Evolutionary conservation across 129 eudicot genomes (phyloP).

Genomic region (Arctium minus): DNA sequence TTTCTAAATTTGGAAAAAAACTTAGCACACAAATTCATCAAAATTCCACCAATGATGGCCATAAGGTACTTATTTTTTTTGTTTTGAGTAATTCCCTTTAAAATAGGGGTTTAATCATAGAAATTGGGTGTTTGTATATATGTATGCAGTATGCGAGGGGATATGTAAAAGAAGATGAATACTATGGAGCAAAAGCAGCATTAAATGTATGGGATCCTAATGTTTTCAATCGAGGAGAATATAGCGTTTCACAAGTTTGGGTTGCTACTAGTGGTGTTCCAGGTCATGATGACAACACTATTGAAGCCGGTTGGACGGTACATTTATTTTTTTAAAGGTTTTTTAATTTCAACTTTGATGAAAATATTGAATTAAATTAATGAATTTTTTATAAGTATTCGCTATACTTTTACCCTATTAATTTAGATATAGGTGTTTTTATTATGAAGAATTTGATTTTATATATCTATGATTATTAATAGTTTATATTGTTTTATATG

Average conservation of each 20-base stretch:
- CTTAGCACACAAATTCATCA: neutral
- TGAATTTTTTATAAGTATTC: no score
- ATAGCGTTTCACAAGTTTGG: neutral
- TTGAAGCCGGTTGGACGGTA: conserved; percentile 1
- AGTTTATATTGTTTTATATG: neutral
- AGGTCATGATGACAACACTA: neutral
- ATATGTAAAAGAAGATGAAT: neutral
- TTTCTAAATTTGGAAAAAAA: neutral
- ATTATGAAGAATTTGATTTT: neutral
- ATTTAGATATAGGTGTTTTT: neutral
- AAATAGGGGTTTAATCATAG: neutral
- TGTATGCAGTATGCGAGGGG: neutral
- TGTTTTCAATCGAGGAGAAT: neutral
- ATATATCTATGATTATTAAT: neutral
- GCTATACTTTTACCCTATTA: no score
- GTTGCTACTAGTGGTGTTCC: neutral
- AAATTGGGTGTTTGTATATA: no score
- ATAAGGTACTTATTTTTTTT: neutral
- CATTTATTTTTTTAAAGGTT: neutral
- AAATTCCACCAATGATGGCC: neutral
- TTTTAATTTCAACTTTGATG: neutral
- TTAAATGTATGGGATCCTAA: neutral
- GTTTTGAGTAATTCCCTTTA: neutral
- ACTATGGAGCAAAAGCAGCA: neutral
- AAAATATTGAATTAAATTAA: neutral